phyloP scores from a whole-genome alignment of 306 rosid genomes.

The Prunus mume region DNA sequence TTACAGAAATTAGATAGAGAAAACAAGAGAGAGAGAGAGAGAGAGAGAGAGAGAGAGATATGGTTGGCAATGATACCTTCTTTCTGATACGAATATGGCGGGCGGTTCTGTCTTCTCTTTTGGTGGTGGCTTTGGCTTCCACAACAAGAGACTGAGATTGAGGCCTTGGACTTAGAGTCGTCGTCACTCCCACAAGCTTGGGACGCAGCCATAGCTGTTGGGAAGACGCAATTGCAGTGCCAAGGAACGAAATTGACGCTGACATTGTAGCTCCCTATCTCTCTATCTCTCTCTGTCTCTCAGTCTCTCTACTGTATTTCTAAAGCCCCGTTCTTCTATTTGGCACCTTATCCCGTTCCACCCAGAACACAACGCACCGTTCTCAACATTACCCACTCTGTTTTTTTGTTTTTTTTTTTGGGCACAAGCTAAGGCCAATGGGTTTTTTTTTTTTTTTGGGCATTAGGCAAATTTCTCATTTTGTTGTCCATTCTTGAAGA shows the following conservation, averaged over 20 bases:
- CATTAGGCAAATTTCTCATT: too few species aligned
- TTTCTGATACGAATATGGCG: constrained; percentile 66
- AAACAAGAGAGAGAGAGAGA: background rate
- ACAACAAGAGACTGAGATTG: constrained; percentile 36
- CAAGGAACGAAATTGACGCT: constrained; percentile 13
- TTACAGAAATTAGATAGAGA: background rate
- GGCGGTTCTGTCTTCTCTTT: constrained; percentile 63
- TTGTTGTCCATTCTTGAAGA: too few species aligned
- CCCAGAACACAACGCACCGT: background rate
- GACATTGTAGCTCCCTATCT: constrained; percentile 11
- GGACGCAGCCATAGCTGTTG: constrained; percentile 23
- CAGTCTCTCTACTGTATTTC: background rate
- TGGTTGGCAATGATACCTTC: constrained; percentile 42
- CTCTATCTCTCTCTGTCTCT: background rate
- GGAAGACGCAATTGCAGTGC: constrained; percentile 2
- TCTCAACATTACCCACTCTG: background rate
- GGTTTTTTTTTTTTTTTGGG: too few species aligned
- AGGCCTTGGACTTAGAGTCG: background rate
- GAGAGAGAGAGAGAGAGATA: background rate
- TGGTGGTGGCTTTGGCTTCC: constrained; percentile 48
- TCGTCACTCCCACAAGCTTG: background rate
- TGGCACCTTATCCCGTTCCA: constrained; percentile 4
- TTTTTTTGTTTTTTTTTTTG: background rate
- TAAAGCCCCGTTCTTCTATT: background rate
- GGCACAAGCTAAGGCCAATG: too few species aligned